Percentiles rank a stretch among this genome's conserved stretches.
Evolutionary conservation across 208 protist genomes (phyloP).

Genomic region (Wallacemonas sp.): DNA sequence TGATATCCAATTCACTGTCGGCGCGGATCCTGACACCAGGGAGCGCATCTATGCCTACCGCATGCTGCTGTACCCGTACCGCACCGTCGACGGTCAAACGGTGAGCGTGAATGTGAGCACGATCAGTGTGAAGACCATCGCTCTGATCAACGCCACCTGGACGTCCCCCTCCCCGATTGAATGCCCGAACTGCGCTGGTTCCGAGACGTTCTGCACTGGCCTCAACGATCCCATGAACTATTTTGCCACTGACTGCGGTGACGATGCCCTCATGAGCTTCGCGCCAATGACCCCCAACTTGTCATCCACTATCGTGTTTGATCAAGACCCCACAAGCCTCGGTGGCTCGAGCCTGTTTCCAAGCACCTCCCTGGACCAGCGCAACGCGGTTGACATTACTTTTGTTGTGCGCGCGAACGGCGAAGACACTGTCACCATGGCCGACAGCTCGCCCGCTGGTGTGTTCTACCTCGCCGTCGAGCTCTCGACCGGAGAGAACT

Average conservation of each 20-base stretch:
- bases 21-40: constrained; percentile 31
- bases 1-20: constrained; percentile 64
- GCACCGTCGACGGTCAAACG: constrained; percentile 24
- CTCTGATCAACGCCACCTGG: constrained; percentile 60
- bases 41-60: constrained; percentile 81
- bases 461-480: constrained; percentile 49
- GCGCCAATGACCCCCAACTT: constrained; percentile 27
- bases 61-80: constrained; percentile 68
- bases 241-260: constrained; percentile 56
- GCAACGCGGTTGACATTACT: constrained; percentile 44
- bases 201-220: constrained; percentile 45
- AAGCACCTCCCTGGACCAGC: constrained; percentile 31
- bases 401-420: constrained; percentile 65
- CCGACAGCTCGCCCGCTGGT: constrained; percentile 46
- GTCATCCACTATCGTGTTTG: constrained; percentile 24
- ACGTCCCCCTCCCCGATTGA: constrained; percentile 53
- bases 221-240: constrained; percentile 34
- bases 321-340: constrained; percentile 6
- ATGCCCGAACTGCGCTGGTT: constrained; percentile 78
- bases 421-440: constrained; percentile 26
- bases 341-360: constrained; percentile 31
- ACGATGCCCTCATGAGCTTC: constrained; percentile 52
- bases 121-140: constrained; percentile 23
- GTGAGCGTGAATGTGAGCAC: constrained; percentile 36
- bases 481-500: constrained; percentile 37